phyloP scores from a whole-genome alignment of 441 rosid species.

The Brassica balearica region DNA sequence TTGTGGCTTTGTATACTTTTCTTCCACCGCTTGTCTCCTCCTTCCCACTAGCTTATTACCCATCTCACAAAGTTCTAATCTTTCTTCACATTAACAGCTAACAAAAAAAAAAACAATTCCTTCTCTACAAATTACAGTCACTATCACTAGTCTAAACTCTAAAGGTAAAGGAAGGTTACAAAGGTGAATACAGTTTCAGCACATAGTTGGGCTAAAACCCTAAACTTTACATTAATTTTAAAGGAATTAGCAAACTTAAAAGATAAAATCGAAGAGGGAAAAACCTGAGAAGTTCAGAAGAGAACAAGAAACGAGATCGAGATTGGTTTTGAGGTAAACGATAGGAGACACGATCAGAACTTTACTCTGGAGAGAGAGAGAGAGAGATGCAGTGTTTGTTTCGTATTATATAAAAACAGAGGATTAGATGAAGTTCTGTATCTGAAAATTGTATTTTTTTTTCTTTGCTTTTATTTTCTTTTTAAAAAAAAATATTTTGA shows the following conservation, averaged over 20 bases:
- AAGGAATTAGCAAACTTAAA: conserved; percentile 2
- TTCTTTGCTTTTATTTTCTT: conserved; percentile 18
- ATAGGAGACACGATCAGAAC: conserved; percentile 59
- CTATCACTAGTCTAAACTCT: background rate
- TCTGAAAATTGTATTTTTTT: conserved; percentile 18
- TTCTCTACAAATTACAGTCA: conserved; percentile 12
- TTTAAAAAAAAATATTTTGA: conserved; percentile 14
- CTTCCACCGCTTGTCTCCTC: conserved; percentile 90
- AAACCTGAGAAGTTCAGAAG: conserved; percentile 37
- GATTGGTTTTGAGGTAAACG: conserved; percentile 43
- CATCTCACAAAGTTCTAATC: conserved; percentile 53
- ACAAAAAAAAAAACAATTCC: background rate
- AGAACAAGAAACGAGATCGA: conserved; percentile 50
- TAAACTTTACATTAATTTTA: conserved; percentile 9
- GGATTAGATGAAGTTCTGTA: conserved; percentile 24
- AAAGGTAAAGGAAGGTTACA: conserved; percentile 10
- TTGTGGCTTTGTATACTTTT: conserved; percentile 89
- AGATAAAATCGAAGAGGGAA: conserved; percentile 28
- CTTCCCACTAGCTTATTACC: conserved; percentile 91
- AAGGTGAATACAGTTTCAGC: conserved; percentile 18
- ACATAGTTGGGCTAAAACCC: conserved; percentile 35
- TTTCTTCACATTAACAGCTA: conserved; percentile 25
- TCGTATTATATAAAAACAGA: conserved; percentile 33
- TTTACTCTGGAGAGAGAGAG: conserved; percentile 46
- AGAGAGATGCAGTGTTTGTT: conserved; percentile 36